Conservation (phyloP, 805 yeast species). For the Candida oleophila region DNA sequence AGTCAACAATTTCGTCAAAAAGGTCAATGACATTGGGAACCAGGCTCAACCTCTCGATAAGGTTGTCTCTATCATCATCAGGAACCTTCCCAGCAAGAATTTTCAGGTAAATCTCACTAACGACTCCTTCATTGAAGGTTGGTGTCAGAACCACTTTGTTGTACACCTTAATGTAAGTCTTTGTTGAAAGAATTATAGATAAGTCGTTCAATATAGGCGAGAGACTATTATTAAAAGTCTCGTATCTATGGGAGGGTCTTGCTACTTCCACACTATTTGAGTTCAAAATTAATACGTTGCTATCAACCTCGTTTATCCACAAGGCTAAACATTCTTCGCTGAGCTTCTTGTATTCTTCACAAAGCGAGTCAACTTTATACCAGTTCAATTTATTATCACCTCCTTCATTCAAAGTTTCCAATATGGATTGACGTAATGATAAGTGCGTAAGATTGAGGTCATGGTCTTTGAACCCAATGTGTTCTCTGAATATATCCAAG, state of each 20-base stretch:
- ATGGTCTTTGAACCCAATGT: constrained; percentile 16
- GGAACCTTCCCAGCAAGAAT: constrained; percentile 25
- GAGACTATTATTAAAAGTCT: constrained; percentile 8
- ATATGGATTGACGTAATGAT: constrained; percentile 25
- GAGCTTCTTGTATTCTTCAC: constrained; percentile 65
- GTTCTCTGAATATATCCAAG: constrained; percentile 47
- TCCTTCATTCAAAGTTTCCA: constrained; percentile 22
- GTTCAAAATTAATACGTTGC: constrained; percentile 16
- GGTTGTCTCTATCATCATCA: constrained; percentile 18
- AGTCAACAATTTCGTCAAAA: constrained; percentile 19
- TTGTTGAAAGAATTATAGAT: constrained; percentile 25
- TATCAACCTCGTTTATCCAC: constrained; percentile 13
- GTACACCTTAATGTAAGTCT: constrained; percentile 25
- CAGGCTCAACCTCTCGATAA: constrained; percentile 21
- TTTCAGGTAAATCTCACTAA: constrained; percentile 22
- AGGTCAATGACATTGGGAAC: constrained; percentile 26
- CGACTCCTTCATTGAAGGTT: constrained; percentile 14
- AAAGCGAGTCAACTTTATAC: constrained; percentile 66
- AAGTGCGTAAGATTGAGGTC: constrained; percentile 4
- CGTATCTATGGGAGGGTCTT: constrained; percentile 33
- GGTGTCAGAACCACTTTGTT: constrained; percentile 13
- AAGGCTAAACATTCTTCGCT: constrained; percentile 61
- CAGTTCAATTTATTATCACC: constrained; percentile 51
- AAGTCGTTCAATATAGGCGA: constrained; percentile 18
- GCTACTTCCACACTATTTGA: constrained; percentile 33